phyloP scores from a whole-genome alignment of 192 early-diverging fungal species.

The Backusella tuberculispora region DNA sequence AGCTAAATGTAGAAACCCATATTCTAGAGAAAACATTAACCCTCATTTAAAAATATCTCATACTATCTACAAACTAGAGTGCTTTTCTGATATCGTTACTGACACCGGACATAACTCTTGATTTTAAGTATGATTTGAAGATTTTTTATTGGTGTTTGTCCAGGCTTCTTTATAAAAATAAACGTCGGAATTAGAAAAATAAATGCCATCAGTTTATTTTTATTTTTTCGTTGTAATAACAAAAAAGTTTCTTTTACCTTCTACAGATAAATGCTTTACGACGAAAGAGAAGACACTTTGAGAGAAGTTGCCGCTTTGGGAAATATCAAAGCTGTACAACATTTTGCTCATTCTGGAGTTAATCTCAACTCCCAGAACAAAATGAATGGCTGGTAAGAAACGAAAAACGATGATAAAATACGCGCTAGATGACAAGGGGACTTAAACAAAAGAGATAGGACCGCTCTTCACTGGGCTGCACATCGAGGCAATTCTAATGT shows the following conservation, averaged over 20 bases:
- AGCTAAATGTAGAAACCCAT: too few species aligned
- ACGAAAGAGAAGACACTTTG: constrained; percentile 42
- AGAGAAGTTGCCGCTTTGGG: constrained; percentile 62
- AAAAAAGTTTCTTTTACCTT: background rate
- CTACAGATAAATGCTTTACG: constrained; percentile 23
- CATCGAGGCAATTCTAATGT: constrained; percentile 65
- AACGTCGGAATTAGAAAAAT: too few species aligned
- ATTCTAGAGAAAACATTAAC: too few species aligned
- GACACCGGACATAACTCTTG: too few species aligned
- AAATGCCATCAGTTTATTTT: too few species aligned
- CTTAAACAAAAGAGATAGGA: constrained; percentile 44
- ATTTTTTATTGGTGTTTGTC: too few species aligned
- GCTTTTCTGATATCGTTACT: too few species aligned
- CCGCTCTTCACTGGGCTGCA: constrained; percentile 78
- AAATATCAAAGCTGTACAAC: constrained; percentile 67
- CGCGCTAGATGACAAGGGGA: background rate
- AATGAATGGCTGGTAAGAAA: constrained; percentile 69
- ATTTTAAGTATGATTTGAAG: too few species aligned
- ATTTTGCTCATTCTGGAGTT: constrained; percentile 66
- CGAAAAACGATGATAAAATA: background rate
- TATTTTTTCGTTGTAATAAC: too few species aligned
- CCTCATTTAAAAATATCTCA: too few species aligned
- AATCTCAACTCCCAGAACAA: constrained; percentile 71
- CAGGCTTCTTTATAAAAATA: too few species aligned
- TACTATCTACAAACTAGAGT: too few species aligned